Conservation (phyloP, 345 rosid genomes). For the Laguncularia racemosa region DNA sequence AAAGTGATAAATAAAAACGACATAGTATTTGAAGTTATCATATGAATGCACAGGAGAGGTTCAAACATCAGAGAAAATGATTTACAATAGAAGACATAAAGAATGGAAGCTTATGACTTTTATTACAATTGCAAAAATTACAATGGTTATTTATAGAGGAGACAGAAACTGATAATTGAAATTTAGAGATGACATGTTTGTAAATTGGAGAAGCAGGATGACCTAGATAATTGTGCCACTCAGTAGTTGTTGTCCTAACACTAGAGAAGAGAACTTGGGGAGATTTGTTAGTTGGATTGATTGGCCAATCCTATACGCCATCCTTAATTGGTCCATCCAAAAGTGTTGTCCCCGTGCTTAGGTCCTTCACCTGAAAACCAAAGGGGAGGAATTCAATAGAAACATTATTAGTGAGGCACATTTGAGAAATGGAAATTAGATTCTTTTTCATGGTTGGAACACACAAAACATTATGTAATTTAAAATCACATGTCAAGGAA, state of each 20-base stretch:
- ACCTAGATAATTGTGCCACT: background rate
- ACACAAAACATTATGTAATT: background rate
- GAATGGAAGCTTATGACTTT: conserved; percentile 6
- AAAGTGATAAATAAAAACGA: no score
- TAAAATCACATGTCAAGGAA: background rate
- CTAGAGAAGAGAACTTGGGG: background rate
- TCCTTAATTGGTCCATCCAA: background rate
- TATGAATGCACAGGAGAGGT: no score
- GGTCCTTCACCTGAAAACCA: no score
- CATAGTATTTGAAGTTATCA: no score
- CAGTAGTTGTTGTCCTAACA: background rate
- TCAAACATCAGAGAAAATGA: no score
- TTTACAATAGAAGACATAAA: no score
- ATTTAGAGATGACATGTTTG: no score
- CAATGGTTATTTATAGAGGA: background rate
- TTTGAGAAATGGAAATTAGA: no score
- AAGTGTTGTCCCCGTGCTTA: background rate
- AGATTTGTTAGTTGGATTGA: background rate
- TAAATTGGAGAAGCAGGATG: no score
- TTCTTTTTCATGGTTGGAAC: no score
- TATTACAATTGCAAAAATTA: conserved; percentile 4
- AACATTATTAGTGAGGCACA: no score
- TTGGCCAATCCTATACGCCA: background rate
- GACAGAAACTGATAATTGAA: background rate
- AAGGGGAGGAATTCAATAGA: no score